A percentile compares a stretch with the other conserved stretches of the same genome.
Evolutionary conservation across 345 rosid genomes (phyloP).

Genomic region (rapeseed (Brassica napus)): DNA sequence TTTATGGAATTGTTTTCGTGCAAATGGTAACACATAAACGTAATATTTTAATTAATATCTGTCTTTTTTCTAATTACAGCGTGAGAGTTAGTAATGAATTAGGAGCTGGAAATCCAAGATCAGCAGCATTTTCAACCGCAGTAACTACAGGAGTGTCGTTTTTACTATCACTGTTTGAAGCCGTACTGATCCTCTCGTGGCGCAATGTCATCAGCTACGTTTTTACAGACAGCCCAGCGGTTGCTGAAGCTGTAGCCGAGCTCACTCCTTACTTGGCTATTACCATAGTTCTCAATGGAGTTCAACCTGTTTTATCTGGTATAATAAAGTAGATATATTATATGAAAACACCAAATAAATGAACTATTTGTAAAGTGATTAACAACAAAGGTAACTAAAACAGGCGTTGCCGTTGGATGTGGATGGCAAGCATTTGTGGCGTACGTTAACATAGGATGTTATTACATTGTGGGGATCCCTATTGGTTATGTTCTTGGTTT

Average conservation of each 20-base stretch:
- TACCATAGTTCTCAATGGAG: slow-evolving; percentile 56
- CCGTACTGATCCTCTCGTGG: slow-evolving; percentile 40
- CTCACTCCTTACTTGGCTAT: slow-evolving; percentile 57
- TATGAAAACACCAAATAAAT: background rate
- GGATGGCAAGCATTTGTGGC: slow-evolving; percentile 94
- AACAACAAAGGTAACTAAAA: background rate
- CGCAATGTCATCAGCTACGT: slow-evolving; percentile 53
- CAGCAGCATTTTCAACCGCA: slow-evolving; percentile 52
- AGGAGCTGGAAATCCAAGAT: slow-evolving; percentile 59
- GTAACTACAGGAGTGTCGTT: slow-evolving; percentile 51
- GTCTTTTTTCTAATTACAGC: slow-evolving; percentile 31
- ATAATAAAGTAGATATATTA: background rate
- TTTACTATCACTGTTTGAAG: slow-evolving; percentile 43
- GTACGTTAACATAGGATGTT: slow-evolving; percentile 74
- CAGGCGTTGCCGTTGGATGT: slow-evolving; percentile 83
- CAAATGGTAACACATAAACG: background rate
- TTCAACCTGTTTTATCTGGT: slow-evolving; percentile 74
- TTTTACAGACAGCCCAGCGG: slow-evolving; percentile 52
- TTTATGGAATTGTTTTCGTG: background rate
- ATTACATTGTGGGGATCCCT: slow-evolving; percentile 66
- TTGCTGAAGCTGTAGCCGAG: slow-evolving; percentile 60
- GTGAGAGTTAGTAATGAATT: slow-evolving; percentile 70
- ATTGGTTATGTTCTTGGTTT: slow-evolving; percentile 68
- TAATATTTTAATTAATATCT: background rate
- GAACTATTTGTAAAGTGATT: background rate